Percentiles rank a stretch among this genome's conserved stretches.
Evolutionary conservation across 2,329 filamentous ascomycete species (phyloP).

Genomic region (Lecanicillium sp.): DNA sequence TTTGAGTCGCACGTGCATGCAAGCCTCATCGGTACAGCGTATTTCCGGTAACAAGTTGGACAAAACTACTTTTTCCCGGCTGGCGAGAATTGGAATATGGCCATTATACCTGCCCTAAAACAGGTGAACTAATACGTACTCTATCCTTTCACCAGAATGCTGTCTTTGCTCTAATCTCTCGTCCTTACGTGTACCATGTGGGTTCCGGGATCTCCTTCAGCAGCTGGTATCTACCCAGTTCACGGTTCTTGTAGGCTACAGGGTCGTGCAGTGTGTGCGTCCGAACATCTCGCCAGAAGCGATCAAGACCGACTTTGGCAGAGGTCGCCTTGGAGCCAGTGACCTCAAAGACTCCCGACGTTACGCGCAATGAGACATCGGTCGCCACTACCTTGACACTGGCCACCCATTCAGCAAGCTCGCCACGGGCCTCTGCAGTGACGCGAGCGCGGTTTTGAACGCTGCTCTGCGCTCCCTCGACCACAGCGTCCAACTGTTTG

Average conservation of each 20-base stretch:
- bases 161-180: too few species aligned
- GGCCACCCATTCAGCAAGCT: constrained; percentile 57
- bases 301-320: constrained; percentile 53
- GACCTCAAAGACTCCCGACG: constrained; percentile 57
- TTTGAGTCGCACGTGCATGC: neutral
- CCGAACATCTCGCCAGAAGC: constrained; percentile 61
- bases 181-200: constrained; percentile 54
- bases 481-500: constrained; percentile 40
- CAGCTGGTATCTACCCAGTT: constrained; percentile 52
- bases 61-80: too few species aligned
- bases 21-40: neutral
- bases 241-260: constrained; percentile 60
- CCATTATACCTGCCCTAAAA: too few species aligned
- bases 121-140: neutral
- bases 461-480: constrained; percentile 30
- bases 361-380: constrained; percentile 52
- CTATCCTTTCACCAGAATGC: neutral
- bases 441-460: constrained; percentile 35
- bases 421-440: constrained; percentile 48
- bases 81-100: too few species aligned
- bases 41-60: too few species aligned
- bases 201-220: constrained; percentile 51
- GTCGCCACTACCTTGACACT: constrained; percentile 58
- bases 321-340: constrained; percentile 54
- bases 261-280: constrained; percentile 63